phyloP scores from a whole-genome alignment of 73 alveolate species.

The Uronychia setigera region DNA sequence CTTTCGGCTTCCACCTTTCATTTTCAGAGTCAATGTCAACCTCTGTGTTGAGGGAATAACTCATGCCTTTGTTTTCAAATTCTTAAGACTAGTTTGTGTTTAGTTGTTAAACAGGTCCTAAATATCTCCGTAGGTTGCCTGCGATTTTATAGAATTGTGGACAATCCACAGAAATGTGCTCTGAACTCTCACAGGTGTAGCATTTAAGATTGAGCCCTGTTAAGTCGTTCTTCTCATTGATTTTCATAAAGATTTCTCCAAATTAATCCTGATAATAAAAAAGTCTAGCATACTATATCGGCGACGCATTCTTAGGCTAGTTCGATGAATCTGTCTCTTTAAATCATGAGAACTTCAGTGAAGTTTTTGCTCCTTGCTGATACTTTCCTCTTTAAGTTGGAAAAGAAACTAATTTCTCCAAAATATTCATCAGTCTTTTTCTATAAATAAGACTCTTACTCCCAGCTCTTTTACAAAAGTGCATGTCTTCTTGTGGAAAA shows the following conservation, averaged over 20 bases:
- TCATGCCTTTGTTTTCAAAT: no score
- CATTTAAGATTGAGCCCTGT: constrained; percentile 39
- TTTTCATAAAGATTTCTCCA: not conserved
- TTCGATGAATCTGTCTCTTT: constrained; percentile 14
- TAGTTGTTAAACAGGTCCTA: no score
- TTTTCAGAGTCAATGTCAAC: no score
- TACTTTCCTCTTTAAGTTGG: constrained; percentile 55
- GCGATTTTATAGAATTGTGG: constrained; percentile 17
- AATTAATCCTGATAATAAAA: not conserved
- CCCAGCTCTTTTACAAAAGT: constrained; percentile 57
- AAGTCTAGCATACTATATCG: not conserved
- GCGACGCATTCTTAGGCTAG: constrained; percentile 3
- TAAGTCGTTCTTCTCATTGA: constrained; percentile 29
- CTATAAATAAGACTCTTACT: not conserved
- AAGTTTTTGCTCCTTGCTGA: constrained; percentile 57
- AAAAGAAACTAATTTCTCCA: constrained; percentile 72
- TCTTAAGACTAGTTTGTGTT: no score
- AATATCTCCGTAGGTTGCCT: constrained; percentile 15
- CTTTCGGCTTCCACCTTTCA: no score
- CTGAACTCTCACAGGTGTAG: constrained; percentile 58
- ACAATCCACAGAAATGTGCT: constrained; percentile 67
- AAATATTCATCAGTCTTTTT: constrained; percentile 26
- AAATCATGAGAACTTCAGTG: constrained; percentile 44
- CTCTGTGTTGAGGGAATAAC: no score
- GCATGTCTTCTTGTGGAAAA: constrained; percentile 50